Evolutionary conservation across 495 filamentous ascomycete genomes (phyloP).

Genomic region (Penicillium taxi): DNA sequence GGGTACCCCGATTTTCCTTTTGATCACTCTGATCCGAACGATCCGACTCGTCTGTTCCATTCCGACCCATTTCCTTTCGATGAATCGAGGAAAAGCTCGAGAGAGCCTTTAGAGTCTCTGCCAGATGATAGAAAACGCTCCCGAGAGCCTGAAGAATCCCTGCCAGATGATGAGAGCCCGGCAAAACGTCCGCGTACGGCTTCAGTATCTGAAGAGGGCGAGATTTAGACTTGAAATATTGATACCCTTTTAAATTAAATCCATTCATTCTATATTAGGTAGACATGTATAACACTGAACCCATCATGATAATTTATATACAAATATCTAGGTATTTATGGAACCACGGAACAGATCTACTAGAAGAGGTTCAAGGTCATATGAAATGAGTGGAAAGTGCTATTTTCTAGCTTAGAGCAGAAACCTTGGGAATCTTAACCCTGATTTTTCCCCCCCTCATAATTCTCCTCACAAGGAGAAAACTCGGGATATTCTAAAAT

Average conservation of each 20-base stretch:
- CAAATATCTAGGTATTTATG: too few relatives aligned
- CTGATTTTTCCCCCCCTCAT: neutral
- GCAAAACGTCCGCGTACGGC: slow-evolving; percentile 37
- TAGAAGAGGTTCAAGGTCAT: too few relatives aligned
- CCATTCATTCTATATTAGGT: neutral
- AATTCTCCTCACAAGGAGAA: too few relatives aligned
- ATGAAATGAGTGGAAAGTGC: too few relatives aligned
- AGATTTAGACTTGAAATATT: too few relatives aligned
- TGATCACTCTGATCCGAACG: slow-evolving; percentile 21
- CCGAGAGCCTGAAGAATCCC: slow-evolving; percentile 30
- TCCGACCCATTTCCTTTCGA: slow-evolving; percentile 12
- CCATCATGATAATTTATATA: too few relatives aligned
- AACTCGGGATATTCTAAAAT: too few relatives aligned
- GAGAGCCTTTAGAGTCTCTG: slow-evolving; percentile 29
- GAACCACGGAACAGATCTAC: too few relatives aligned
- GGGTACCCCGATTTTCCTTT: slow-evolving; percentile 30
- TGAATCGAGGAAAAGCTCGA: slow-evolving; percentile 40
- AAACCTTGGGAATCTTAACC: neutral
- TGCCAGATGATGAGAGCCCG: slow-evolving; percentile 26
- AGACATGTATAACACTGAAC: too few relatives aligned
- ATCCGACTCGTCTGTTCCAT: slow-evolving; percentile 24
- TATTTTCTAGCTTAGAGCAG: too few relatives aligned
- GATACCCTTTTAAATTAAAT: neutral
- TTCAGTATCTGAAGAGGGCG: slow-evolving; percentile 39
- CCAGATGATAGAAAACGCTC: slow-evolving; percentile 36